These are phyloP conservation scores for Cercospora zeae-maydis DNA, from an alignment of 2,329 filamentous ascomycete species.

Conservation along the genomic window DNA sequence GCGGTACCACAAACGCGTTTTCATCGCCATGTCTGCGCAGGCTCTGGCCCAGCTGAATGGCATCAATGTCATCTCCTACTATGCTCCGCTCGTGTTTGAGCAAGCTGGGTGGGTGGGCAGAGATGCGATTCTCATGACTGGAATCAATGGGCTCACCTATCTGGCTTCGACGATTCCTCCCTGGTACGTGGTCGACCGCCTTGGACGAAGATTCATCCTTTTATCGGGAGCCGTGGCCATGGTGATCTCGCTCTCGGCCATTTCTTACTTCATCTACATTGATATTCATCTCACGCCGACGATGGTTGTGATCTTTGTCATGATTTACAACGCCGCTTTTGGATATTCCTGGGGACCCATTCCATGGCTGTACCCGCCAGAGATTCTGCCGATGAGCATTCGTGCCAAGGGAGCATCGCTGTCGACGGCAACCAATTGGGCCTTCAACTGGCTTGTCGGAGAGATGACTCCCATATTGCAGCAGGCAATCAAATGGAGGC, in stretches of 20 bases:
- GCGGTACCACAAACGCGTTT: slow-evolving; percentile 84
- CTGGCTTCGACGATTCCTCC: slow-evolving; percentile 88
- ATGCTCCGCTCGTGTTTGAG: slow-evolving; percentile 93
- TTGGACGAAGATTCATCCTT: slow-evolving; percentile 84
- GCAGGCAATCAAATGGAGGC: slow-evolving; percentile 84
- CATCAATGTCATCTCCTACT: slow-evolving; percentile 99
- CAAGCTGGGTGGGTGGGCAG: slow-evolving; percentile 93
- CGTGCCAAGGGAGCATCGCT: slow-evolving; percentile 94
- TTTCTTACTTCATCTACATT: slow-evolving; percentile 93
- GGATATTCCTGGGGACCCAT: slow-evolving; percentile 98
- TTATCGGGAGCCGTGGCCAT: slow-evolving; percentile 86
- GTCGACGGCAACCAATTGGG: slow-evolving; percentile 96
- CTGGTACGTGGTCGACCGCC: slow-evolving; percentile 93
- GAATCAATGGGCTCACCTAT: slow-evolving; percentile 90
- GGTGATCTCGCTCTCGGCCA: slow-evolving; percentile 79
- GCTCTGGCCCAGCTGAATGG: slow-evolving; percentile 94
- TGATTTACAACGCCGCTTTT: slow-evolving; percentile 97
- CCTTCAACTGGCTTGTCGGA: slow-evolving; percentile 95
- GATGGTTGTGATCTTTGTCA: slow-evolving; percentile 88
- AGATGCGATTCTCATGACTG: slow-evolving; percentile 91
- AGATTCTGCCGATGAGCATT: slow-evolving; percentile 95
- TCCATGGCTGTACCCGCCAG: slow-evolving; percentile 97
- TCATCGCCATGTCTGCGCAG: slow-evolving; percentile 98
- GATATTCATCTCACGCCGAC: slow-evolving; percentile 74
- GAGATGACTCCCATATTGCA: slow-evolving; percentile 93